Conservation (phyloP, 805 yeast species). For the Wickerhamomyces chambardii region DNA sequence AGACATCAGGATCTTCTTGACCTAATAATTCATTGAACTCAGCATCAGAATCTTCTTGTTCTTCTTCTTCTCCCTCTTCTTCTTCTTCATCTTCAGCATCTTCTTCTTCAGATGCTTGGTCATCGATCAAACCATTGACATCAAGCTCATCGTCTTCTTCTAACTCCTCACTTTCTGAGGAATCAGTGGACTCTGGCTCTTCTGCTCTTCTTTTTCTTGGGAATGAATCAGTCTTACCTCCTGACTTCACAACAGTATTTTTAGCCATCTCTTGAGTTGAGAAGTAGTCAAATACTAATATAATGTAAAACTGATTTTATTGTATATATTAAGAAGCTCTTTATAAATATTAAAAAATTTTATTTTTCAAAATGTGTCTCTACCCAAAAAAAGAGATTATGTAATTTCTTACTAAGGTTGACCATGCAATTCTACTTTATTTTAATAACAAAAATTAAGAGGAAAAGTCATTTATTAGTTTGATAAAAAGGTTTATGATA, state of each 20-base stretch:
- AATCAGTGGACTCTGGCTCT: slow-evolving; percentile 9
- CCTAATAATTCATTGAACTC: slow-evolving; percentile 57
- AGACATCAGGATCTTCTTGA: slow-evolving; percentile 31
- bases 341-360: no score
- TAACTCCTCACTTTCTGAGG: slow-evolving; percentile 6
- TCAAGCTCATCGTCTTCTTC: slow-evolving; percentile 13
- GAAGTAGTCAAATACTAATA: no score
- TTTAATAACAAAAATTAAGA: no score
- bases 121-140: slow-evolving; percentile 9
- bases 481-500: no score
- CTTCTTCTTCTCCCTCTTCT: slow-evolving; percentile 10
- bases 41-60: slow-evolving; percentile 45
- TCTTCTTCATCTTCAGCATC: slow-evolving; percentile 6
- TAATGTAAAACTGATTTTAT: no score
- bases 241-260: slow-evolving; percentile 5
- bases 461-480: no score
- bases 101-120: slow-evolving; percentile 5
- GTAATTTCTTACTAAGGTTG: no score
- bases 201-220: slow-evolving; percentile 8
- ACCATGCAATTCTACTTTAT: no score
- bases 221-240: slow-evolving; percentile 4
- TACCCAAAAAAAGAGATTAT: no score
- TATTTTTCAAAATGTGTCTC: no score
- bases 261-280: slow-evolving; percentile 11
- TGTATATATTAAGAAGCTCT: no score